Conservation (phyloP, 495 filamentous ascomycete species). For the Penicillium odoratum region DNA sequence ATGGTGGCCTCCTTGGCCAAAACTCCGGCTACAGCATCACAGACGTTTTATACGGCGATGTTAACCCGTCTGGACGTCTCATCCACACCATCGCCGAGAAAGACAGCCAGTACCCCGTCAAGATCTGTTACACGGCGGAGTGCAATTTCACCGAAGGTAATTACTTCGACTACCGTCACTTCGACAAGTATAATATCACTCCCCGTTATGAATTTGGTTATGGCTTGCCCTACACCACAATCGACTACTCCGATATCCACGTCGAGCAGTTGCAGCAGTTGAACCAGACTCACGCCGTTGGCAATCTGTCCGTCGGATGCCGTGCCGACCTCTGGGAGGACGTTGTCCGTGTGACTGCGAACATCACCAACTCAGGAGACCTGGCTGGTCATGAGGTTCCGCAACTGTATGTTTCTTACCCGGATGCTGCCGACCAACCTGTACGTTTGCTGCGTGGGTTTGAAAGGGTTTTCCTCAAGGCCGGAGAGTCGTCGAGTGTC, state of each 20-base stretch:
- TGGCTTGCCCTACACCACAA: constrained; percentile 66
- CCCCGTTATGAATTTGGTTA: constrained; percentile 69
- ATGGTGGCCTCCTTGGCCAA: constrained; percentile 76
- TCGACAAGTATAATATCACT: constrained; percentile 55
- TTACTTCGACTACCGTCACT: constrained; percentile 54
- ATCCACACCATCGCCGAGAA: constrained; percentile 77
- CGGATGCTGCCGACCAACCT: constrained; percentile 23
- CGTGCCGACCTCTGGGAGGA: constrained; percentile 56
- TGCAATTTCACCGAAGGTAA: constrained; percentile 52
- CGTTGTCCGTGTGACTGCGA: constrained; percentile 47
- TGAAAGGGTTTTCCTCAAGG: constrained; percentile 6
- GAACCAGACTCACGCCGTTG: background rate
- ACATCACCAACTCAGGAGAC: constrained; percentile 56
- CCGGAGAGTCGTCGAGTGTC: background rate
- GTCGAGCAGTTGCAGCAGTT: constrained; percentile 18
- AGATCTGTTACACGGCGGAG: constrained; percentile 26
- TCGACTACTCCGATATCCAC: constrained; percentile 44
- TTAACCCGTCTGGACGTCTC: constrained; percentile 49
- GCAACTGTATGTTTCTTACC: constrained; percentile 64
- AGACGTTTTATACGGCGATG: constrained; percentile 70
- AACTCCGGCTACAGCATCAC: constrained; percentile 72
- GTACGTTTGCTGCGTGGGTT: constrained; percentile 56
- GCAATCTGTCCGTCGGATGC: constrained; percentile 44
- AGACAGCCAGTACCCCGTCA: constrained; percentile 56
- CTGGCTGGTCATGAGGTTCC: constrained; percentile 54